Conservation (phyloP, 371 early-diverging fungal species). For the Coemansia sp. region DNA sequence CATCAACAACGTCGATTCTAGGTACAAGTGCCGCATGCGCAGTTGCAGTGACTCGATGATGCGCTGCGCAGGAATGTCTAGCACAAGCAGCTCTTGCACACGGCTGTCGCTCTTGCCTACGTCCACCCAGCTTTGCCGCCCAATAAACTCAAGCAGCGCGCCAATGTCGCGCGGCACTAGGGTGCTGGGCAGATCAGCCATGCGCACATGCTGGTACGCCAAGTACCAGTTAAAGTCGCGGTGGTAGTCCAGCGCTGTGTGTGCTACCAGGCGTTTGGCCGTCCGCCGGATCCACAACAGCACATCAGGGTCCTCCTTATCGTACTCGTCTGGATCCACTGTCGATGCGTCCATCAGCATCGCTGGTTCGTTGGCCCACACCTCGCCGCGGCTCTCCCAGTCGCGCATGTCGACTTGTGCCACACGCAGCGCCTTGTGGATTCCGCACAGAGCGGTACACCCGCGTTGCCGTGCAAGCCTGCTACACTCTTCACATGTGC, state of each 20-base stretch:
- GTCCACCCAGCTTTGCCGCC: slow-evolving; percentile 34
- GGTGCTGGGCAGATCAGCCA: slow-evolving; percentile 33
- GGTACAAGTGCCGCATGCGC: slow-evolving; percentile 39
- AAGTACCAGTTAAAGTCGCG: slow-evolving; percentile 51
- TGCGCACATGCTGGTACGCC: slow-evolving; percentile 32
- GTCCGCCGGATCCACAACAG: slow-evolving; percentile 39
- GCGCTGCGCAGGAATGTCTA: slow-evolving; percentile 34
- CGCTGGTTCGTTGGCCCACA: slow-evolving; percentile 45
- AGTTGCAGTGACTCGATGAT: slow-evolving; percentile 39
- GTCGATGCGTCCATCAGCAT: slow-evolving; percentile 44
- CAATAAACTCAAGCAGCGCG: slow-evolving; percentile 38
- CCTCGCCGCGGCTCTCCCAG: slow-evolving; percentile 49
- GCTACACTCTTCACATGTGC: slow-evolving; percentile 28
- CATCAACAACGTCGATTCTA: slow-evolving; percentile 39
- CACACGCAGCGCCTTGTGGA: slow-evolving; percentile 33
- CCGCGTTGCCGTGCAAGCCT: slow-evolving; percentile 5
- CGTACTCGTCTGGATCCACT: slow-evolving; percentile 47
- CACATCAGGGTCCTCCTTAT: slow-evolving; percentile 46
- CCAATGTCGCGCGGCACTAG: slow-evolving; percentile 22
- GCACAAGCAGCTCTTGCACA: slow-evolving; percentile 24
- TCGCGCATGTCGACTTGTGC: slow-evolving; percentile 49
- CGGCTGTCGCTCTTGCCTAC: slow-evolving; percentile 25
- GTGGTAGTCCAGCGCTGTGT: slow-evolving; percentile 39
- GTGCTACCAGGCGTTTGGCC: slow-evolving; percentile 24
- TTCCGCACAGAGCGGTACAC: slow-evolving; percentile 14